Conservation (phyloP, 768 basidiomycete species). For the Termitomyces sp. region DNA sequence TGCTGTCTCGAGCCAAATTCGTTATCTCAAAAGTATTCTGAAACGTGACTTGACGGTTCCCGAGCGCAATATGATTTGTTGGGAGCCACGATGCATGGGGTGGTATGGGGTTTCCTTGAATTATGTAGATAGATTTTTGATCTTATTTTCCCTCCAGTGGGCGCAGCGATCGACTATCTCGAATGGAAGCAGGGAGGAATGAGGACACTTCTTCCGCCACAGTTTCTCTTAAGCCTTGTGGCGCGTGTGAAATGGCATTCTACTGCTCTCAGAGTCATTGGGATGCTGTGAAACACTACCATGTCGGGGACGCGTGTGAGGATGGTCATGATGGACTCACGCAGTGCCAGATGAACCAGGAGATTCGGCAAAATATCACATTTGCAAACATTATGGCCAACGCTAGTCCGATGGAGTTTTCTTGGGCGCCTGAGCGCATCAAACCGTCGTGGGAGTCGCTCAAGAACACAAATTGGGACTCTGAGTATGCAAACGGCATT, state of each 20-base stretch:
- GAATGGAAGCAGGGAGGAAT: slow-evolving; percentile 16
- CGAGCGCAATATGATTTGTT: slow-evolving; percentile 20
- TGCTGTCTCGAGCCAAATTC: neutral
- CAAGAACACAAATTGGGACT: slow-evolving; percentile 26
- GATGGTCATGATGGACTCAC: slow-evolving; percentile 22
- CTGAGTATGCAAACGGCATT: neutral
- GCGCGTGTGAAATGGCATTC: slow-evolving; percentile 23
- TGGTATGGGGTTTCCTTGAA: slow-evolving; percentile 9
- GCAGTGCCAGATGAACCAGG: slow-evolving; percentile 26
- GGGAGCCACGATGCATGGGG: slow-evolving; percentile 25
- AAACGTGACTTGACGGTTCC: slow-evolving; percentile 5
- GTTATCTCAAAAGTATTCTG: neutral
- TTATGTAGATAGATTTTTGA: slow-evolving; percentile 1
- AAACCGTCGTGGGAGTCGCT: slow-evolving; percentile 26
- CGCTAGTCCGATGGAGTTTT: neutral
- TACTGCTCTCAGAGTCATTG: slow-evolving; percentile 27
- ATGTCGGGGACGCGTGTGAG: slow-evolving; percentile 19
- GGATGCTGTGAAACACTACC: slow-evolving; percentile 18
- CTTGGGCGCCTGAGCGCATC: slow-evolving; percentile 31
- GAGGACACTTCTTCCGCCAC: slow-evolving; percentile 4
- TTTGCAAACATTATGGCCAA: neutral
- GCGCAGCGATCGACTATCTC: slow-evolving; percentile 24
- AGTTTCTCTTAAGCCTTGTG: slow-evolving; percentile 20
- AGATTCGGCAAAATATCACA: slow-evolving; percentile 9
- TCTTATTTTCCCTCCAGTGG: slow-evolving; percentile 16